Evolutionary conservation across 345 rosid species (phyloP), one percentile per base, ranked within the genome.

Genomic region (Lepidium africanum): DNA sequence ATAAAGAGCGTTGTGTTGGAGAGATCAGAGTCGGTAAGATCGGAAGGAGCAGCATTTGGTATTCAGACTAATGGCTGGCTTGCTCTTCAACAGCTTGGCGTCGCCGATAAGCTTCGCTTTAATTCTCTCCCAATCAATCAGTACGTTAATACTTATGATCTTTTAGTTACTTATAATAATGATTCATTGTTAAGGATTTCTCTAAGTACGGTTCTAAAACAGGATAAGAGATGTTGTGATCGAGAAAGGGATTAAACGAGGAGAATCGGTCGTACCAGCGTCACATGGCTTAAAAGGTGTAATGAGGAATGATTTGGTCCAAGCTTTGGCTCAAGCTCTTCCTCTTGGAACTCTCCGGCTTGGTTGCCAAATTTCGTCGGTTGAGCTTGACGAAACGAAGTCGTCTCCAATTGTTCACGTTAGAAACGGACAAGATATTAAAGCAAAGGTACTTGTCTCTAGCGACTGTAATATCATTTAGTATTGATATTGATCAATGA

Each of bases 21-120:
- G 70, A 75, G 79, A 72, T 79, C 88, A n/a, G 81, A 79, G 41
- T 17, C 60, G 0, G 65, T 86, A 9, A 39, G 90, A 35, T 70
- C 82, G 5, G 50, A 81, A 2, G 88, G 90, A 59, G 77, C 81
- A 19, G 87, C 78, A 3, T 83, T 86, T 19, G 73, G 61, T 12
- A 63, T 89, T 43, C 81, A 64, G n/a, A 57, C 82, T 4, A 89
- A 86, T 41, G 96, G 90, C 0, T 86, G 90, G 92, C 81, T 78
- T 13, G 92, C 88, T 12, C 85, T 89, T 3, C 74, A 82, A 40
- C 74, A 81, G 38, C 85, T 86, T 6, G 85, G 88, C 14, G 75
- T 83, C 8, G 92, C 77, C 0, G 71, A 81, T 2, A 66, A 56
- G 12, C 90, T 86, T 65, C 72, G 88, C 7, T 55, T 25, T 9